Conservation (phyloP, 1,284 basidiomycete species). For the Erythrobasidium hasegawianum region DNA sequence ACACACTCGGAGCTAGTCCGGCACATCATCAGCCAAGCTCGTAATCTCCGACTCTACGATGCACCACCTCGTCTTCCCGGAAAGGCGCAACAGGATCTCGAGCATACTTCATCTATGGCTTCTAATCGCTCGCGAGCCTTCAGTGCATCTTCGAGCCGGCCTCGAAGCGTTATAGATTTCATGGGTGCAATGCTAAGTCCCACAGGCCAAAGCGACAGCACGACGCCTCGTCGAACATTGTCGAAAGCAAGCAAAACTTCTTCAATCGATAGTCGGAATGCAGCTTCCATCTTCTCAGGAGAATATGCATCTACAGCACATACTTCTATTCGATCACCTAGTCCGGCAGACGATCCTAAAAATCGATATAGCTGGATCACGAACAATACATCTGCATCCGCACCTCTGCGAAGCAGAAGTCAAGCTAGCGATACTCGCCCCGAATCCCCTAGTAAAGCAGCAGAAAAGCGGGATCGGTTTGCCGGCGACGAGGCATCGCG, state of each 20-base stretch:
- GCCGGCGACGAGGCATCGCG: background rate
- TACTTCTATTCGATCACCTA: constrained; percentile 19
- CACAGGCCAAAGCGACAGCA: constrained; percentile 4
- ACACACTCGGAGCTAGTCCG: background rate
- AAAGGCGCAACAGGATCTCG: background rate
- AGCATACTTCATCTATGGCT: constrained; percentile 7
- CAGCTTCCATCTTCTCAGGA: constrained; percentile 30
- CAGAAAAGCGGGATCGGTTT: background rate
- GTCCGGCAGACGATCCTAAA: background rate
- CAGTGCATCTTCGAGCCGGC: constrained; percentile 30
- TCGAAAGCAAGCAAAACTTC: constrained; percentile 30
- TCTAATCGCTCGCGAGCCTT: constrained; percentile 19
- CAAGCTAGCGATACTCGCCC: background rate
- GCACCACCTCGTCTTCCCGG: constrained; percentile 17
- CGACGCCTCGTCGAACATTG: constrained; percentile 23
- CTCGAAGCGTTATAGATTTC: constrained; percentile 29
- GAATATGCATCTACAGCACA: constrained; percentile 31
- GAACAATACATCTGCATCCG: background rate
- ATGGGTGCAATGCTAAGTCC: constrained; percentile 25
- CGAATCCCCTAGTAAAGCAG: background rate
- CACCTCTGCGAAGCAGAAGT: background rate
- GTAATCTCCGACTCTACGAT: constrained; percentile 21
- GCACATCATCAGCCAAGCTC: constrained; percentile 12
- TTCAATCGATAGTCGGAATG: constrained; percentile 14
- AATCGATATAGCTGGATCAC: background rate